Percentiles rank a stretch among this genome's conserved stretches.
Evolutionary conservation across 106 monocot species (phyloP).

Genomic region (Dactylorhiza incarnata): DNA sequence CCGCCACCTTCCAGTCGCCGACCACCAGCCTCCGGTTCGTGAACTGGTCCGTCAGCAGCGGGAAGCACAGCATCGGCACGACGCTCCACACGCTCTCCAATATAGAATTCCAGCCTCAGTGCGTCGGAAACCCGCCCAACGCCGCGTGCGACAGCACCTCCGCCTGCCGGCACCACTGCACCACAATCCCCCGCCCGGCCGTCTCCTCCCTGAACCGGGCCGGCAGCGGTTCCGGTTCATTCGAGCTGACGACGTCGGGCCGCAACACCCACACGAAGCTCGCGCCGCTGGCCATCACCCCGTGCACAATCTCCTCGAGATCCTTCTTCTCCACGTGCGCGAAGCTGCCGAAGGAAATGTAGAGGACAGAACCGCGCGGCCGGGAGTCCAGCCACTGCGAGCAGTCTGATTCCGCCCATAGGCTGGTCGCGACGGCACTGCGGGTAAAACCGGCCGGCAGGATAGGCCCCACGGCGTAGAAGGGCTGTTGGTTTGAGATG

Average conservation of each 20-base stretch:
- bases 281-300: constrained; percentile 26
- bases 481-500: too few species aligned
- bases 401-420: constrained; percentile 74
- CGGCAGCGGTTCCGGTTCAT: constrained; percentile 49
- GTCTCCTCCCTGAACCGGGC: constrained; percentile 27
- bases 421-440: constrained; percentile 38
- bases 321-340: constrained; percentile 44
- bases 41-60: constrained; percentile 61
- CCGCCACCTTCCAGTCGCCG: constrained; percentile 41
- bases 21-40: constrained; percentile 54
- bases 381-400: constrained; percentile 48
- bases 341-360: constrained; percentile 80
- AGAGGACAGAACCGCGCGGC: constrained; percentile 38
- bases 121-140: constrained; percentile 55
- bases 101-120: constrained; percentile 83
- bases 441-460: constrained; percentile 27
- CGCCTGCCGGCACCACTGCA: constrained; percentile 58
- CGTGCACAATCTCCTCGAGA: constrained; percentile 50
- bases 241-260: constrained; percentile 46
- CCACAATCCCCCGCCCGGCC: constrained; percentile 21
- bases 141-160: constrained; percentile 45
- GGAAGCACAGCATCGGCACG: constrained; percentile 53
- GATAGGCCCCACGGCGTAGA: constrained; percentile 72
- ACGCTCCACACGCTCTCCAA: constrained; percentile 52
- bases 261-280: constrained; percentile 58